Evolutionary conservation across 768 basidiomycete species (phyloP), one percentile per base, ranked within the genome.

Genomic region (Gloeostereum incarnatum): DNA sequence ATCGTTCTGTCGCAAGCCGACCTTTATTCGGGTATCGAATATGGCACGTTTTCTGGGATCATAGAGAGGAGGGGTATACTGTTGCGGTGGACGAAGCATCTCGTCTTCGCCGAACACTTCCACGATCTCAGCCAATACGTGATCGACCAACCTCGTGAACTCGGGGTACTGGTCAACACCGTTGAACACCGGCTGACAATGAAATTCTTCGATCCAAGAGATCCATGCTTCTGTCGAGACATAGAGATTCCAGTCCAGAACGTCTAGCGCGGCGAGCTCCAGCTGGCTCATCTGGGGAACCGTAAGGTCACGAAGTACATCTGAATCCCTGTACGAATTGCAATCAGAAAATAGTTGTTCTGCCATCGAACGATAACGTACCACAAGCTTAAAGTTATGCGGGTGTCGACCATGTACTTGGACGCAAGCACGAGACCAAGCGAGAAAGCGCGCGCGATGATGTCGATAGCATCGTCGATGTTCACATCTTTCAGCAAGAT

Each of bases 181-280:
- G 5, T 17, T 30, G 17, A 30, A 13, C 29, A 27, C 16, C 13
- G 32, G 32, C 11, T 41, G 31, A 6, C 16, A 11, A 21, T 25
- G 38, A 22, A 39, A 23, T n/a, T 39, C 38, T 20, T 39, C 38
- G 4, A 39, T 29, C 38, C 38, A 39, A 25, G 33, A 39, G 38
- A 16, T 23, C 32, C 31, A 41, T 5, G 32, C 40, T 35, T 31
- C 14, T 9, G 31, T 27, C 16, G 40, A 41, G 13, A 42, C 35
- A 6, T 26, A 25, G 14, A 42, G 35, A 31, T 42, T 37, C 34
- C 35, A 42, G 18, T 36, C 19, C 7, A 42, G 41, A n/a, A 24
- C 19, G 9, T 31, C 18, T 19, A 42, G 20, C 6, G 35, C 41
- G 14, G 25, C 25, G 5, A 42, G 4, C 26, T 42, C 41, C 9